Base-by-base conservation (phyloP, 352 stramenopile genomes). In the Globisporangium acanthophoron region DNA sequence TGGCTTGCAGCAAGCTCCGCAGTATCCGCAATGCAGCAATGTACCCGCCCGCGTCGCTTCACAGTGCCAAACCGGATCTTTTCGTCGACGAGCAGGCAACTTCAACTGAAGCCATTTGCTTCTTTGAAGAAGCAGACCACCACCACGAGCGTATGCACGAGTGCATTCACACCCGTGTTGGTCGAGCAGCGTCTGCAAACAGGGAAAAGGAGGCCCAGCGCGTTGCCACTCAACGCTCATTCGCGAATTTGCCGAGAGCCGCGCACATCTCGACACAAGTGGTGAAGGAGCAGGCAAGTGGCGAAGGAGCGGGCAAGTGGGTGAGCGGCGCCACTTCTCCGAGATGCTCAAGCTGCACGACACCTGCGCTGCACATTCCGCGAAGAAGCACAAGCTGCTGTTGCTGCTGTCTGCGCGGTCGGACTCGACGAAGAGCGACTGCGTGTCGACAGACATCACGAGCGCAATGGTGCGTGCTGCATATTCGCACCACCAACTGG, bases 31-130 rank as follows among this genome's bases (percentile, higher is more conserved):
- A 13, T 46, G 35, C 51, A 44, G 31, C 21, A 47, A 27, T 27
- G 24, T 27, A 27, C 24, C 24, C 24, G n/a, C 15, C 18, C 33
- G 15, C 20, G 31, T 46, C 33, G 29, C 12, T 56, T 46, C 51
- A 16, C 27, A 46, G 9, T 13, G 13, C 27, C 45, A 11, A 63
- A 63, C 31, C 35, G 40, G n/a, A 44, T 62, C 49, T 46, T 49
- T 21, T 56, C 37, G 33, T 39, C 31, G 18, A 48, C 27, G 31
- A 54, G 53, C 47, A 41, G 27, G 18, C 43, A 44, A 54, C 51
- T 64, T 58, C 58, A 64, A 64, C 50, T 51, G 47, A 56, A 45
- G 37, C 13, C 27, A 43, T 9, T 49, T 11, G 8, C 18, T n/a
- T 12, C 35, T 9, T 41, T 43, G 2, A 13, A 4, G 12, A 24